Percentiles rank a stretch among this genome's conserved stretches.
These are phyloP conservation scores for Asterophora parasitica DNA, from an alignment of 768 basidiomycete species.

Conservation along the genomic window DNA sequence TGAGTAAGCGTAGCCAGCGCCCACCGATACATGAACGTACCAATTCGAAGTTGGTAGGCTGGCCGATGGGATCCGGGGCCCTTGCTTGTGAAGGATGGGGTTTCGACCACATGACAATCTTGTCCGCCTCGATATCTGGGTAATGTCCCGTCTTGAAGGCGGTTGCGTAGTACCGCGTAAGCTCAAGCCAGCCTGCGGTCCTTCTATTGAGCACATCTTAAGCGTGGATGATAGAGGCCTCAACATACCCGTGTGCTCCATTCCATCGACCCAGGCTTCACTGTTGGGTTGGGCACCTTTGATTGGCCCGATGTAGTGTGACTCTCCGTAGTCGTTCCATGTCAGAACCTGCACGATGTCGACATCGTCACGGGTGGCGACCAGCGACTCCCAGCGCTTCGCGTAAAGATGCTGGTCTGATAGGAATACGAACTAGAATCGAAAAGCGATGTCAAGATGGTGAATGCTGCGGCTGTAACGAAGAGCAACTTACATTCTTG, in stretches of 20 bases:
- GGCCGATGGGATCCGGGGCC: conserved; percentile 51
- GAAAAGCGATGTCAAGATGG: neutral
- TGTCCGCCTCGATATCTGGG: conserved; percentile 54
- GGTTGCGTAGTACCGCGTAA: conserved; percentile 61
- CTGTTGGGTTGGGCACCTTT: conserved; percentile 69
- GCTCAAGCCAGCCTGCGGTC: conserved; percentile 51
- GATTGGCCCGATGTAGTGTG: conserved; percentile 78
- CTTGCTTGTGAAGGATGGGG: conserved; percentile 53
- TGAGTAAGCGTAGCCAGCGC: neutral
- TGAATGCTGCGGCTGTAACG: no score
- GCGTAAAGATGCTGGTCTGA: conserved; percentile 65
- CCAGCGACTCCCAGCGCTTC: conserved; percentile 63
- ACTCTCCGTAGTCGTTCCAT: conserved; percentile 77
- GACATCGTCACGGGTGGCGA: conserved; percentile 49
- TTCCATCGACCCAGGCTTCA: conserved; percentile 68
- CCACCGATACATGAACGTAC: conserved; percentile 32
- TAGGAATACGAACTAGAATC: conserved; percentile 53
- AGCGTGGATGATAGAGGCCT: neutral
- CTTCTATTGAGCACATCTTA: neutral
- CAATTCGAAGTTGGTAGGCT: conserved; percentile 52
- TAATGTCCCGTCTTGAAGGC: conserved; percentile 69
- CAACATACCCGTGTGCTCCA: conserved; percentile 44
- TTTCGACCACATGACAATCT: conserved; percentile 67
- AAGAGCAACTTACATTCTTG: conserved; percentile 53
- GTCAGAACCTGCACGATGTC: conserved; percentile 59